A percentile compares a stretch with the other conserved stretches of the same genome.
Evolutionary conservation across 2,329 filamentous ascomycete genomes (phyloP).

Genomic region (Cladophialophora chaetospira): DNA sequence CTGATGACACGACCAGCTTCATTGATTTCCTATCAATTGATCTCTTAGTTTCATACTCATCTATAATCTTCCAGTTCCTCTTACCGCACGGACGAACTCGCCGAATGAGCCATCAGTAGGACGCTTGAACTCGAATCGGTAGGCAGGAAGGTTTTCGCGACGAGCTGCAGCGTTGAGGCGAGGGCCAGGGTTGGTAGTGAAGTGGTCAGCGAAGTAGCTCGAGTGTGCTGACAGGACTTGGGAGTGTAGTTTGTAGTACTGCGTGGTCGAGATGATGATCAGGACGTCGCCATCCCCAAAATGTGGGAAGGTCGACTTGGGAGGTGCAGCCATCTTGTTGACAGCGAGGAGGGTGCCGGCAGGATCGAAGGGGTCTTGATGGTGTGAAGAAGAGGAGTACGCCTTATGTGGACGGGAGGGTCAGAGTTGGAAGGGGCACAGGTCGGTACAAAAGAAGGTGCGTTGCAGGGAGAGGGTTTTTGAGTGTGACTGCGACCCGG

Average conservation of each 20-base stretch:
- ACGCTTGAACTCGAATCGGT: conserved; percentile 30
- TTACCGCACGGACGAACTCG: conserved; percentile 28
- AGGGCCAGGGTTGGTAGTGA: conserved; percentile 33
- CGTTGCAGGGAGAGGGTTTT: background rate
- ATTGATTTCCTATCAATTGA: conserved; percentile 38
- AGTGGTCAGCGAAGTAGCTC: conserved; percentile 28
- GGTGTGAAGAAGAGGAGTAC: background rate
- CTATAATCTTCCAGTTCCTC: background rate
- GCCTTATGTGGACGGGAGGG: background rate
- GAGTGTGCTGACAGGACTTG: conserved; percentile 33
- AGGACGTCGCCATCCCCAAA: conserved; percentile 45
- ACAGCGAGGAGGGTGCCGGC: background rate
- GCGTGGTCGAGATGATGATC: conserved; percentile 40
- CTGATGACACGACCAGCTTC: conserved; percentile 35
- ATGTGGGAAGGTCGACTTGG: conserved; percentile 37
- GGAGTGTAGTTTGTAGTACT: conserved; percentile 45
- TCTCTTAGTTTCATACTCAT: conserved; percentile 7
- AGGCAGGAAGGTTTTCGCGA: conserved; percentile 33
- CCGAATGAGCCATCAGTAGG: conserved; percentile 8
- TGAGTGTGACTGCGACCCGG: background rate
- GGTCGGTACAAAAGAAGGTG: background rate
- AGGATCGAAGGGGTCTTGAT: background rate
- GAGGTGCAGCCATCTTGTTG: conserved; percentile 27
- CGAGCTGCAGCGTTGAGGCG: conserved; percentile 36
- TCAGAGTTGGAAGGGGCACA: background rate